Base-by-base conservation (phyloP, 306 rosid genomes). In the Biancaea sappan region DNA sequence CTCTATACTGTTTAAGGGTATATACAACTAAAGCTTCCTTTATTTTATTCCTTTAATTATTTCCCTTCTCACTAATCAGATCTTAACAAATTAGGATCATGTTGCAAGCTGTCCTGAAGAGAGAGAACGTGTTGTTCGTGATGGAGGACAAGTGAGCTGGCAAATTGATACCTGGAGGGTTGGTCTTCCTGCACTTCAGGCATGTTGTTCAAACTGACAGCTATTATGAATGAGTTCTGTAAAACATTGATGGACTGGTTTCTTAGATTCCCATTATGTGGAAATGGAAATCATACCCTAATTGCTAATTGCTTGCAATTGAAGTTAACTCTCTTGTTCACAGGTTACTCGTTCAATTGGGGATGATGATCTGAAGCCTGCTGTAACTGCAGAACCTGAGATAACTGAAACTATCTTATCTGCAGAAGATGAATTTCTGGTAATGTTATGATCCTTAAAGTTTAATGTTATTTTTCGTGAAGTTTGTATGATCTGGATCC, bases 261-360 rank as follows among this genome's bases (percentile, higher is more conserved):
- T 76, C 78, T 81, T 71, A 9, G 8, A 48, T 9, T 15, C 19
- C 25, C 26, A 57, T 53, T 41, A 29, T 69, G 51, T 69, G 72
- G 41, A 68, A 31, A 21, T 50, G 29, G 38, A 14, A 52, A 18
- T 24, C 16, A 6, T 11, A 53, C 3, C 52, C 48, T 48, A 22
- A 38, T 72, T 58, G 28, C n/a, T 11, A 32, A 21, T 57, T 38
- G 63, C 62, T 29, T 50, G 24, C 60, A 4, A 70, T 43, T 71
- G 71, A 63, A 72, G 12, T 29, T 0, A 6, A 40, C 43, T 2
- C 8, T 74, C 32, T 19, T 21, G 25, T 28, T 31, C 59, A 81
- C 81, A 92, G 98, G 98, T 94, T 25, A 94, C 98, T 60, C 96
- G 97, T 57, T 94, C 98, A 41, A 90, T 91, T 38, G 98, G 98